Base-by-base conservation (phyloP, 1,284 basidiomycete species). In the Erythrobasidium hasegawianum region DNA sequence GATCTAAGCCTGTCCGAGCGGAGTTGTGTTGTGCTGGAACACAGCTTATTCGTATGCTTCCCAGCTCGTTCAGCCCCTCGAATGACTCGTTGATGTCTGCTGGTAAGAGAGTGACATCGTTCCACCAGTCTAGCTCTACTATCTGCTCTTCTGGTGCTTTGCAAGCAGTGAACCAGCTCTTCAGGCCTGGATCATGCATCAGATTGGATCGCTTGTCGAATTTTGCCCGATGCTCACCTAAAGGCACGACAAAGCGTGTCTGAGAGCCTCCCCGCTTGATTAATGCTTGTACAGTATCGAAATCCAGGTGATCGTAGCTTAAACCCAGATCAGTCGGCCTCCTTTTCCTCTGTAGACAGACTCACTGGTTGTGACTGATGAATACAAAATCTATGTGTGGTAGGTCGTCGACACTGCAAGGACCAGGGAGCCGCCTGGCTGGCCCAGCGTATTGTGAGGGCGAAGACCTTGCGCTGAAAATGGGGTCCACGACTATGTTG, bases 291-390 rank as follows among this genome's bases (percentile, higher is more conserved):
- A 76, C 70, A n/a, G 69, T 71, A 1, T 60, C 54, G 10, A 60
- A 64, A 59, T 76, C 75, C n/a, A 76, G 67, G 60, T 76, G 75
- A 57, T 76, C 75, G 54, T 76, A 76, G 67, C 74, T 75, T 58
- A 9, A 16, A 18, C 11, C n/a, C 33, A 22, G 26, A 3, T 45
- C 4, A 33, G 43, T 29, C 16, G n/a, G 55, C 33, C 4, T 38
- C 9, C 29, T 38, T 41, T 4, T 3, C 7, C 18, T 10, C 7
- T 57, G 39, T 57, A 57, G 18, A n/a, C 5, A 53, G 20, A 68
- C 74, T 57, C 20, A 75, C 74, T 76, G 75, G 56, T 74, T 74
- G 68, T 76, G 75, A 22, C 69, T 71, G 43, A 75, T 74, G 20
- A 72, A 67, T 22, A 73, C 68, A 33, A 70, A 69, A 40, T 76